Evolutionary conservation across 306 rosid species (phyloP).

Genomic region (Canavalia ensiformis): DNA sequence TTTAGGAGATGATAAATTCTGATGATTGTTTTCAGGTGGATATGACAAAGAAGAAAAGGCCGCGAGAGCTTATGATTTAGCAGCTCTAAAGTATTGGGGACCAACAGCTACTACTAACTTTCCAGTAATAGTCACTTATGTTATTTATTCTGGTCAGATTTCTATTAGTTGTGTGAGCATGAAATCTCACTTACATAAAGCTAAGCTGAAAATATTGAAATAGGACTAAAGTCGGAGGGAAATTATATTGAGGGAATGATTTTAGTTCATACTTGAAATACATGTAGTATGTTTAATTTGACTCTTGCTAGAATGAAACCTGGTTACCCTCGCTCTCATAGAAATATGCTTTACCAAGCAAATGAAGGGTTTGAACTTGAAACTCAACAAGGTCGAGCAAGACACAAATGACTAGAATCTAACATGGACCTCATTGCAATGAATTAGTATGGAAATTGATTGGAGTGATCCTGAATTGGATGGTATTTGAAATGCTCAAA

Average conservation of each 20-base stretch:
- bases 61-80: slow-evolving; percentile 91
- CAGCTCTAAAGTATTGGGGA: slow-evolving; percentile 96
- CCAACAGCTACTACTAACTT: slow-evolving; percentile 85
- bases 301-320: neutral
- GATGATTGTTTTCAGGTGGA: slow-evolving; percentile 67
- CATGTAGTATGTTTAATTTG: neutral
- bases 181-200: slow-evolving; percentile 15
- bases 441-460: slow-evolving; percentile 1
- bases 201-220: neutral
- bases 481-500: neutral
- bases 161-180: neutral
- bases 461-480: neutral
- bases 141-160: neutral
- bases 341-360: neutral
- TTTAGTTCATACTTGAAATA: neutral
- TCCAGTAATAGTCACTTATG: slow-evolving; percentile 61
- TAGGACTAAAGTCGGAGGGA: neutral
- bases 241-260: neutral
- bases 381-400: neutral
- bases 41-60: slow-evolving; percentile 97
- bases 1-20: slow-evolving; percentile 11
- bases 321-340: neutral
- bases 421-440: neutral
- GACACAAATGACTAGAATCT: neutral
- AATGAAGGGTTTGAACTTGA: slow-evolving; percentile 2